Evolutionary conservation across 2,329 filamentous ascomycete species (phyloP).

Genomic region (Hymenoscyphus salicellus): DNA sequence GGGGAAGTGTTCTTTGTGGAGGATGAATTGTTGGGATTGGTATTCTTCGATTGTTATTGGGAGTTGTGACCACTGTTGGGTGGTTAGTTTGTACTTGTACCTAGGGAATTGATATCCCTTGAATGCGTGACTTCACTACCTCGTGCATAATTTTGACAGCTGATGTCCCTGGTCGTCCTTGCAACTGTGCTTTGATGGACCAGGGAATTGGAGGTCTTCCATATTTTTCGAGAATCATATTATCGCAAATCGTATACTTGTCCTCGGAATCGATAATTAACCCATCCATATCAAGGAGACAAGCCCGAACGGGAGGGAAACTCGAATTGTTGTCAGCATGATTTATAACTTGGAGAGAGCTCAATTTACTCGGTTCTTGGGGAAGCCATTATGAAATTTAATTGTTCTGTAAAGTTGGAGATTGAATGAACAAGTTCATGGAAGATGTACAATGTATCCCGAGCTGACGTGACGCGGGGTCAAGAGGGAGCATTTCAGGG

Average conservation of each 20-base stretch:
- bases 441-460: neutral
- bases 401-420: too few species aligned
- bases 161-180: constrained; percentile 33
- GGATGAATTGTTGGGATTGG: constrained; percentile 51
- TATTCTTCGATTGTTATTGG: constrained; percentile 73
- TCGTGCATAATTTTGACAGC: constrained; percentile 64
- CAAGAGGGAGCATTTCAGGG: neutral
- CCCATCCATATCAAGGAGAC: constrained; percentile 98
- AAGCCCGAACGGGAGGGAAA: constrained; percentile 79
- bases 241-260: constrained; percentile 80
- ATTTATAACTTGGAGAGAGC: neutral
- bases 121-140: neutral
- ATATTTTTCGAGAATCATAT: constrained; percentile 75
- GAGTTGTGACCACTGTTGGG: constrained; percentile 69
- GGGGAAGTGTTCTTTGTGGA: constrained; percentile 76
- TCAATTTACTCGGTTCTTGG: constrained; percentile 24
- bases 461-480: neutral
- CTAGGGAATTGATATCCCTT: too few species aligned
- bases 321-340: constrained; percentile 40
- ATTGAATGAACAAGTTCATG: neutral
- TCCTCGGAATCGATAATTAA: constrained; percentile 94
- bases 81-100: neutral
- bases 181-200: constrained; percentile 85
- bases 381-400: constrained; percentile 14
- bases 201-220: constrained; percentile 76